Conservation (phyloP, 345 rosid genomes). For the Kernera saxatilis region DNA sequence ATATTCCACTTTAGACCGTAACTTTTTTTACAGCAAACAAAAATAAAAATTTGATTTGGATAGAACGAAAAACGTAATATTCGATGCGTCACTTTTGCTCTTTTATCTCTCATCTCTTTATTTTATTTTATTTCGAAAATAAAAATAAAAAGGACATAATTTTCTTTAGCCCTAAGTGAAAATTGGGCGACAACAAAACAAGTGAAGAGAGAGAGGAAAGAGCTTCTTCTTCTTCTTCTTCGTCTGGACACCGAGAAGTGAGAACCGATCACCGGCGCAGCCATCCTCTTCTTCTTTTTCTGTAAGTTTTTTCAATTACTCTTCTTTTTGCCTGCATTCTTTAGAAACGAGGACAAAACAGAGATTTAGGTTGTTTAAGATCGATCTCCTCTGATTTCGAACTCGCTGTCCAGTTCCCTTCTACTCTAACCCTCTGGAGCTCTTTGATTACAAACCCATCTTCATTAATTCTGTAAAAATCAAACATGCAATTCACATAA, state of each 20-base stretch:
- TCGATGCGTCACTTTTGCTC: too few relatives aligned
- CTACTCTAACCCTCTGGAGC: neutral
- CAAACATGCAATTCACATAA: slow-evolving; percentile 18
- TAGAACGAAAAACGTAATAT: too few relatives aligned
- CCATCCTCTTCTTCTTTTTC: neutral
- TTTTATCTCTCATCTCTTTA: too few relatives aligned
- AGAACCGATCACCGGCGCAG: neutral
- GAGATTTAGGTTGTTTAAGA: neutral
- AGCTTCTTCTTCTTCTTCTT: slow-evolving; percentile 7
- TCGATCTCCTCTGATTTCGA: slow-evolving; percentile 5
- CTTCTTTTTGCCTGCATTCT: neutral
- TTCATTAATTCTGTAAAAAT: neutral
- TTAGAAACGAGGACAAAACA: neutral
- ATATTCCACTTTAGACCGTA: too few relatives aligned
- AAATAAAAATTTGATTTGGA: too few relatives aligned
- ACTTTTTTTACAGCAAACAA: too few relatives aligned
- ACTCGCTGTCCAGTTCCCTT: neutral
- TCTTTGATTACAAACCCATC: neutral
- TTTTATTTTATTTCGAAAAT: too few relatives aligned
- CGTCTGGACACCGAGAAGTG: neutral
- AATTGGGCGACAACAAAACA: neutral
- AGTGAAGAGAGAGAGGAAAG: neutral
- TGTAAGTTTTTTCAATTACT: neutral
- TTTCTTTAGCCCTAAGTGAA: neutral
- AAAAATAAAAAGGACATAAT: too few relatives aligned